Evolutionary conservation across 164 flowering plant genomes (phyloP).

Genomic region (Chimonanthus salicifolius): DNA sequence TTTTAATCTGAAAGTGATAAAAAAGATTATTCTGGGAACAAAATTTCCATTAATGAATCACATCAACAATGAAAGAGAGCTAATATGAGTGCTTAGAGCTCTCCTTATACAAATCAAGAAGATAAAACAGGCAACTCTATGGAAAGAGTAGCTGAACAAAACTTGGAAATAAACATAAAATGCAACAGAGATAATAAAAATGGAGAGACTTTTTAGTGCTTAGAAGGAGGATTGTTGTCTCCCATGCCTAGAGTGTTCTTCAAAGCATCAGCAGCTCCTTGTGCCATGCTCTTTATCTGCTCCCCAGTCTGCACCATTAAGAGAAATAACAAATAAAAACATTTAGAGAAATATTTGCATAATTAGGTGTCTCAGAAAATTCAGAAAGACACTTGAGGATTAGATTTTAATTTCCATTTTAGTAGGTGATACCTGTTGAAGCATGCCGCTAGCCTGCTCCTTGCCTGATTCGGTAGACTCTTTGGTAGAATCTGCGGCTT

Average conservation of each 20-base stretch:
- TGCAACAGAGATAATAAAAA: neutral
- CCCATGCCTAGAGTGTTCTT: conserved; percentile 14
- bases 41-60: neutral
- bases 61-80: neutral
- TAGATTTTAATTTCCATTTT: neutral
- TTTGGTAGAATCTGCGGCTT: conserved; percentile 1
- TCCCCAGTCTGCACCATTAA: conserved; percentile 12
- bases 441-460: conserved; percentile 2
- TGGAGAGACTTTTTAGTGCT: neutral
- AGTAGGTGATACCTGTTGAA: conserved; percentile 5
- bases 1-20: neutral
- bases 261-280: conserved; percentile 10
- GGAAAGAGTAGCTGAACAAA: neutral
- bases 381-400: neutral
- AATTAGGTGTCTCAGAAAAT: neutral
- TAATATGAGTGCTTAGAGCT: neutral
- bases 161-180: neutral
- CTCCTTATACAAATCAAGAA: neutral
- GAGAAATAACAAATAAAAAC: neutral
- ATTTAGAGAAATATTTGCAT: neutral
- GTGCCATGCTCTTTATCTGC: conserved; percentile 16
- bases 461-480: neutral
- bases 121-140: neutral
- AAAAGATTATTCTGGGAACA: neutral
- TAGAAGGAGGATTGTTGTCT: neutral